Conservation (phyloP, 306 rosid genomes). For the Corylus avellana region DNA sequence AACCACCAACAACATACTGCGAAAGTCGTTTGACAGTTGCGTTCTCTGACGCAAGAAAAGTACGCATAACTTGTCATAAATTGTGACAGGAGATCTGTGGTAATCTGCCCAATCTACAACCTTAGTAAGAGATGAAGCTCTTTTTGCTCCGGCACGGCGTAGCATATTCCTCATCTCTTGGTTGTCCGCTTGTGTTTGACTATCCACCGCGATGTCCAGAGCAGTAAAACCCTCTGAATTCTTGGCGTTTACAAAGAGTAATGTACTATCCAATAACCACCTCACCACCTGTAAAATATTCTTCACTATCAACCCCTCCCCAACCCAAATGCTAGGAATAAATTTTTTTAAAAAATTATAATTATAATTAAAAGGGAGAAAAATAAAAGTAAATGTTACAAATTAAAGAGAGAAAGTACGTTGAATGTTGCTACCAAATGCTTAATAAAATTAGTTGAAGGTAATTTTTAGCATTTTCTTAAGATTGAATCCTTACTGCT, state of each 20-base stretch:
- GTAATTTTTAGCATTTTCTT: too few species aligned
- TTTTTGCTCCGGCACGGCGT: not conserved
- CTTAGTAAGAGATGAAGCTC: too few species aligned
- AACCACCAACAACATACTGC: not conserved
- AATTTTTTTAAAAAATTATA: too few species aligned
- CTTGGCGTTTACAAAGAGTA: not conserved
- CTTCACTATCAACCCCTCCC: too few species aligned
- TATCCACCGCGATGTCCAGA: not conserved
- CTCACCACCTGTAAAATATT: not conserved
- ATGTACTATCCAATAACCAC: not conserved
- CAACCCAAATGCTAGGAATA: too few species aligned
- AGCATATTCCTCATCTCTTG: constrained; percentile 18
- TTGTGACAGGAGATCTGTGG: not conserved
- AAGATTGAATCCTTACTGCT: too few species aligned
- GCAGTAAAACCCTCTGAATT: not conserved
- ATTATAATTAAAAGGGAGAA: too few species aligned
- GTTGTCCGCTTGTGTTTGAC: not conserved
- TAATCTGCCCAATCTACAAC: too few species aligned
- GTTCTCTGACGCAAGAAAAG: not conserved
- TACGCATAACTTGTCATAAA: not conserved
- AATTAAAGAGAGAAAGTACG: too few species aligned
- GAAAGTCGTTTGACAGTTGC: not conserved
- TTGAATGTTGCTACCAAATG: too few species aligned
- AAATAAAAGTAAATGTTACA: too few species aligned
- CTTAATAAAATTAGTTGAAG: too few species aligned